Evolutionary conservation across 345 rosid genomes (phyloP).

Genomic region (Ceriops decandra): DNA sequence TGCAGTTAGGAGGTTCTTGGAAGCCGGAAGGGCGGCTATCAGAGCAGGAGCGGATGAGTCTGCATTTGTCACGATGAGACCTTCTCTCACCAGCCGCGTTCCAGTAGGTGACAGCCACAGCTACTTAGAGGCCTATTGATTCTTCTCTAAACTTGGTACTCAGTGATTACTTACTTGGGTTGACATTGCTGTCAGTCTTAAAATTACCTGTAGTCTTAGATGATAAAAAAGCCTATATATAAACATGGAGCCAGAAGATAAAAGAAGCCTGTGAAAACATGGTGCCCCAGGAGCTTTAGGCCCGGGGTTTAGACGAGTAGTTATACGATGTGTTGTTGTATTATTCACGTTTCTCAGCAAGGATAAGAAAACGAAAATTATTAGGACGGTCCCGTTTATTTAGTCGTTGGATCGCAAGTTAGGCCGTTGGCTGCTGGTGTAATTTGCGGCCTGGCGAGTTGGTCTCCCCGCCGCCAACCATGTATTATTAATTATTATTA

Average conservation of each 20-base stretch:
- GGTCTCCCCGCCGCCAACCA: no score
- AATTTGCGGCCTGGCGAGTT: no score
- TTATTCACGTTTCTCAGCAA: no score
- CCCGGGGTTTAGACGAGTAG: no score
- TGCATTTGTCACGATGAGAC: slow-evolving; percentile 81
- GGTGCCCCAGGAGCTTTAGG: no score
- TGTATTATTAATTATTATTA: no score
- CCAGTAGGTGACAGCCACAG: slow-evolving; percentile 12
- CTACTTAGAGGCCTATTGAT: slow-evolving; percentile 17
- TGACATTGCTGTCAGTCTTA: neutral
- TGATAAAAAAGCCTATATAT: neutral
- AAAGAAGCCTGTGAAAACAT: no score
- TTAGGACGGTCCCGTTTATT: no score
- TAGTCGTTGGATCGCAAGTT: no score
- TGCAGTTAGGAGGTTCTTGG: slow-evolving; percentile 83
- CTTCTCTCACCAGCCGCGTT: slow-evolving; percentile 68
- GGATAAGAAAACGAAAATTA: no score
- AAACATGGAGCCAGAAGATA: neutral
- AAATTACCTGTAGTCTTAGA: neutral
- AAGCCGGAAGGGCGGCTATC: slow-evolving; percentile 85
- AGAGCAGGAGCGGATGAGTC: slow-evolving; percentile 96
- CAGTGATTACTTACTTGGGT: slow-evolving; percentile 3
- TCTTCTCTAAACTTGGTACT: neutral
- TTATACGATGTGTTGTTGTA: no score
- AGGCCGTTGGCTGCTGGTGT: no score